These are phyloP conservation scores for Paecilomyces variotii DNA, from an alignment of 2,329 filamentous ascomycete species.

Conservation along the genomic window DNA sequence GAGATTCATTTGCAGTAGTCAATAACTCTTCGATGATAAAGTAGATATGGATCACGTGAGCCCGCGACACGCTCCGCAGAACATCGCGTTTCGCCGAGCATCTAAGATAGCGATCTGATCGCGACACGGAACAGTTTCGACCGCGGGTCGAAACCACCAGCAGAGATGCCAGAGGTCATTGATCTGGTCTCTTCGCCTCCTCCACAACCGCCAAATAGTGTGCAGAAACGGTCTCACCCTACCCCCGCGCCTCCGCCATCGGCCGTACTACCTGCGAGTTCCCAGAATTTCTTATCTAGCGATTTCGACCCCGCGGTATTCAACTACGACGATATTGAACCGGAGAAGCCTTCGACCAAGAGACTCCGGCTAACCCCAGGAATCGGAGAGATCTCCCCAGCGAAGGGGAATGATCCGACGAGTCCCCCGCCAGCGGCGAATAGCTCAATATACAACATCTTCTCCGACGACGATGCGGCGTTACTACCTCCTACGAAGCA, in stretches of 20 bases:
- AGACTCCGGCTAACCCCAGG: slow-evolving; percentile 1
- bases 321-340: slow-evolving; percentile 4
- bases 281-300: slow-evolving; percentile 6
- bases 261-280: slow-evolving; percentile 2
- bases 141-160: not conserved
- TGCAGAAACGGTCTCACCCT: slow-evolving; percentile 6
- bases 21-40: no score
- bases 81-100: not conserved
- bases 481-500: slow-evolving; percentile 1
- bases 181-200: slow-evolving; percentile 30
- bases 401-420: not conserved
- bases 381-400: not conserved
- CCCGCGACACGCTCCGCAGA: slow-evolving; percentile 6
- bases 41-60: not conserved
- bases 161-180: slow-evolving; percentile 32
- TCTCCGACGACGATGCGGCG: slow-evolving; percentile 4
- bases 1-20: no score
- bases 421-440: not conserved
- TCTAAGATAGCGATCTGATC: not conserved
- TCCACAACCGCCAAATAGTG: slow-evolving; percentile 11
- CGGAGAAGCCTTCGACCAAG: not conserved
- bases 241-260: slow-evolving; percentile 4
- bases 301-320: slow-evolving; percentile 6
- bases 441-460: not conserved
- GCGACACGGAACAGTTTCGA: not conserved